Percentiles rank a stretch among this genome's conserved stretches.
Conservation (phyloP, 768 basidiomycete species). For the Phanerochaete sordida region DNA sequence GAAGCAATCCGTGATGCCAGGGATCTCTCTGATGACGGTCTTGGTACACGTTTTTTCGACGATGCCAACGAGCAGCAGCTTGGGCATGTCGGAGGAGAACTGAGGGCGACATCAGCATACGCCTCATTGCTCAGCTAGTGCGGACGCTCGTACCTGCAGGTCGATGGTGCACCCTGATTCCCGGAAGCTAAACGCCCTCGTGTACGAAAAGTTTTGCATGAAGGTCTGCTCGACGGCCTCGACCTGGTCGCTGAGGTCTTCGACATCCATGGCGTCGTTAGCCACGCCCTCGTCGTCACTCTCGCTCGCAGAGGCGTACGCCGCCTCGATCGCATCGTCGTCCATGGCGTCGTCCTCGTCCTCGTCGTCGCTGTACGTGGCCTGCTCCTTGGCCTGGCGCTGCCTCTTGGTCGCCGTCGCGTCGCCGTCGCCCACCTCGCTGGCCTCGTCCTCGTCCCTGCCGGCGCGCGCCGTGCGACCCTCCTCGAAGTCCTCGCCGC, state of each 20-base stretch:
- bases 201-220: slow-evolving; percentile 54
- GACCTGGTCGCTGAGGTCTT: slow-evolving; percentile 37
- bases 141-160: slow-evolving; percentile 64
- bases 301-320: slow-evolving; percentile 45
- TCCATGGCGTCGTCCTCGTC: slow-evolving; percentile 56
- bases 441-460: slow-evolving; percentile 58
- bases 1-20: slow-evolving; percentile 86
- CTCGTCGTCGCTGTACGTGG: slow-evolving; percentile 74
- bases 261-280: slow-evolving; percentile 28
- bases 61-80: slow-evolving; percentile 90
- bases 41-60: slow-evolving; percentile 83
- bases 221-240: slow-evolving; percentile 48
- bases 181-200: slow-evolving; percentile 72
- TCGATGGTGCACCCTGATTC: slow-evolving; percentile 68
- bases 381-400: slow-evolving; percentile 67
- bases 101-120: slow-evolving; percentile 26
- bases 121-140: not conserved
- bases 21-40: slow-evolving; percentile 86
- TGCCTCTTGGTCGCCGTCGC: slow-evolving; percentile 75
- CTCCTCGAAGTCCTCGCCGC: slow-evolving; percentile 52
- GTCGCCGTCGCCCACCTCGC: slow-evolving; percentile 80
- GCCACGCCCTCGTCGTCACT: slow-evolving; percentile 27
- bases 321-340: slow-evolving; percentile 59
- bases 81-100: slow-evolving; percentile 88
- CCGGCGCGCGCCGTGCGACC: slow-evolving; percentile 37